Evolutionary conservation across 768 basidiomycete species (phyloP), one percentile per base, ranked within the genome.

Genomic region (Boletus edulis): DNA sequence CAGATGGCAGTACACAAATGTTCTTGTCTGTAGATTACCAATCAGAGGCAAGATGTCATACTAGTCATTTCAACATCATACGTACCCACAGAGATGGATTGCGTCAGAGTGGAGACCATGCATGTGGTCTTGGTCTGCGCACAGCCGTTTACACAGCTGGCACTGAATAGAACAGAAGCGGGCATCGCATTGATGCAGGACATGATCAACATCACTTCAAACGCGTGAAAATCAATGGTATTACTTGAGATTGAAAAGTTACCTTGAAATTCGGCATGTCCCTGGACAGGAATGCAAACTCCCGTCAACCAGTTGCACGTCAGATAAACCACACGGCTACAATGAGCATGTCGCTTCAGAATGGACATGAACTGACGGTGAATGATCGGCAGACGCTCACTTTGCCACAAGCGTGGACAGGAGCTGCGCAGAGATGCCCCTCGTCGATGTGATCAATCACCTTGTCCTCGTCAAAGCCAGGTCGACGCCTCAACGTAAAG

Each of bases 61-160:
- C 10, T 20, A 32, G 24, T 7, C 24, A 12, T 5, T 50, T n/a
- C 13, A 24, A 34, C n/a, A 24, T 34, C 3, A 45, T 17, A 61
- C 65, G 35, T 20, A 83, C 84, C 83, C 83, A 73, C 84, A 86
- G 34, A 86, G 74, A 69, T 86, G 84, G 27, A 76, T 54, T 0
- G 72, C 68, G 5, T 52, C 62, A 3, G 57, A 52, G 20, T 74
- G 62, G 4, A 83, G 68, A 1, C 76, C 81, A 49, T 86, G 84
- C 44, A 85, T 69, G 67, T 85, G 84, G 53, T 81, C 65, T 18
- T 62, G 59, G 44, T 69, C 59, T 2, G 75, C 68, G 55, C 84
- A 86, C n/a, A 82, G 68, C 17, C 82, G 74, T 57, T 75, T 80
- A 62, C 85, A 86, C 4, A 86, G 64, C 49, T 80, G 72, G 58